These are phyloP conservation scores for Lepraria neglecta DNA, from an alignment of 495 filamentous ascomycete genomes.

Conservation along the genomic window DNA sequence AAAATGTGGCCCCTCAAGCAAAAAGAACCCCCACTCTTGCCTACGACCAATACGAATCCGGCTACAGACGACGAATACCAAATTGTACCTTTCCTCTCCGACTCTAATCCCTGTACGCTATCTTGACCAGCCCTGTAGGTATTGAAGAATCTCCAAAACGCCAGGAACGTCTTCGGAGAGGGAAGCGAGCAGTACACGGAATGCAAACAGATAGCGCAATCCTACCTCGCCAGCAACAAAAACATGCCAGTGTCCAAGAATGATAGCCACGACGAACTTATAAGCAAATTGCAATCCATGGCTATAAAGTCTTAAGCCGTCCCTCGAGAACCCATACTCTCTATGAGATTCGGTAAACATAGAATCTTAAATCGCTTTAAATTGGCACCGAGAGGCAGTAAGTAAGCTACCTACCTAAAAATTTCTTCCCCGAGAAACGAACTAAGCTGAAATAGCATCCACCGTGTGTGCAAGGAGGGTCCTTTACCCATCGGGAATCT, in stretches of 20 bases:
- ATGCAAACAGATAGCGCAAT: constrained; percentile 10
- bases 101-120: neutral
- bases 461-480: constrained; percentile 2
- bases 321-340: neutral
- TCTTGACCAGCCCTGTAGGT: neutral
- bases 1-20: no score
- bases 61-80: neutral
- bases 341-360: no score
- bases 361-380: neutral
- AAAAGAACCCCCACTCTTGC: neutral
- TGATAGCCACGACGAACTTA: neutral
- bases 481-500: neutral
- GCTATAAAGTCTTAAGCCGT: neutral
- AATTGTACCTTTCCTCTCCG: neutral
- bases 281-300: constrained; percentile 6
- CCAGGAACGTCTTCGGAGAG: constrained; percentile 18
- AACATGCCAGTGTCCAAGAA: neutral
- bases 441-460: constrained; percentile 1
- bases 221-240: neutral
- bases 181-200: constrained; percentile 16
- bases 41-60: neutral
- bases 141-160: constrained; percentile 18
- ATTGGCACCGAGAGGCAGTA: neutral
- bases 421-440: neutral
- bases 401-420: neutral